Percentiles rank a stretch among this genome's conserved stretches.
phyloP scores from a whole-genome alignment of 2,329 filamentous ascomycete genomes.

The Cladophialophora yegresii region DNA sequence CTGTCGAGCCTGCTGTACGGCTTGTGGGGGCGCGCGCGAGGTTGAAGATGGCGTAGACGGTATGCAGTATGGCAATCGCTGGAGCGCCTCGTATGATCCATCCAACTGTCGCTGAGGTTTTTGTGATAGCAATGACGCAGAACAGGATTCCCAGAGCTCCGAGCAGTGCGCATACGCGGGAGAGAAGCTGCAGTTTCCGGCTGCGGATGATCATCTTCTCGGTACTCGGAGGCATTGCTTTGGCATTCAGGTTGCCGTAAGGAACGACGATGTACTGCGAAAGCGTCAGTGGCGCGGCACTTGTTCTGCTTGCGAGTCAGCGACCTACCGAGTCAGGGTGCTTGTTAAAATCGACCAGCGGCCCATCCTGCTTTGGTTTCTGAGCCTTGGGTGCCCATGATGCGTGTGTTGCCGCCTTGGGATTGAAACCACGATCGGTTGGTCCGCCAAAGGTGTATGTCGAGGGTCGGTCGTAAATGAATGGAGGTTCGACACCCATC shows the following conservation, averaged over 20 bases:
- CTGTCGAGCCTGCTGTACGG: constrained; percentile 75
- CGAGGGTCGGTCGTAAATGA: constrained; percentile 67
- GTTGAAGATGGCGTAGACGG: constrained; percentile 78
- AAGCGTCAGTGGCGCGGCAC: constrained; percentile 15
- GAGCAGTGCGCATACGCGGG: constrained; percentile 68
- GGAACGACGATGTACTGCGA: constrained; percentile 56
- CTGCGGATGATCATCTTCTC: constrained; percentile 71
- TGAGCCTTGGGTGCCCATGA: constrained; percentile 67
- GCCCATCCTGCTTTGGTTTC: constrained; percentile 69
- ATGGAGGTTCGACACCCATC: constrained; percentile 65
- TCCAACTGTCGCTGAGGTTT: constrained; percentile 63
- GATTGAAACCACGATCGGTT: constrained; percentile 70
- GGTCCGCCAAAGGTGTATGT: constrained; percentile 56
- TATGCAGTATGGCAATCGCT: constrained; percentile 71
- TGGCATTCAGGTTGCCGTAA: constrained; percentile 62
- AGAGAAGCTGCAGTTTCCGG: constrained; percentile 67
- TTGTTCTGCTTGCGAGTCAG: background rate
- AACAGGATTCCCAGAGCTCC: constrained; percentile 71
- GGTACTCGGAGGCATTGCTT: constrained; percentile 67
- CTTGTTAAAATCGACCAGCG: constrained; percentile 76
- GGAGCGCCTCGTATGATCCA: constrained; percentile 78
- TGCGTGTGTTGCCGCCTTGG: constrained; percentile 79
- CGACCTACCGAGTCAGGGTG: constrained; percentile 74
- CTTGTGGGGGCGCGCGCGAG: constrained; percentile 68
- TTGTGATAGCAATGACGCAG: constrained; percentile 74